Evolutionary conservation across 2,329 filamentous ascomycete species (phyloP), one percentile per base, ranked within the genome.

Genomic region (Xylariaceae sp.): DNA sequence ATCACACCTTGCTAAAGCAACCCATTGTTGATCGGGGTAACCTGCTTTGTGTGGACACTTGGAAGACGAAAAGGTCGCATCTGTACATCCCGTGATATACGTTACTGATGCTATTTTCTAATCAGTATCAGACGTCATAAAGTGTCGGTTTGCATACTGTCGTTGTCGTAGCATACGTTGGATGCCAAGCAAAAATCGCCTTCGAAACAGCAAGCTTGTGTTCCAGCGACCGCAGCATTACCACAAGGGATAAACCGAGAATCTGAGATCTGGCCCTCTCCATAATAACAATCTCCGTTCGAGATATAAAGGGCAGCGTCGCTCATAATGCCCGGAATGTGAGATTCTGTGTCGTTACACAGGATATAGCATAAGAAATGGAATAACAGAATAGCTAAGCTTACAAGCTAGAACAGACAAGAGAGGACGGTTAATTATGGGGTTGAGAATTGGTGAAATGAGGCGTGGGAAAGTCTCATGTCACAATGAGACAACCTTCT

Each of bases 21-120:
- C 62, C 50, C 61, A 66, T 24, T 63, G 58, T 20, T 66, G 61
- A 27, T 63, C 52, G 6, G 57, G 61, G 33, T 62, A 65, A 8
- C 57, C 63, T 15, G 58, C 53, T 32, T 65, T 65, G 42, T 64
- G 57, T 11, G 60, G 57, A 42, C 61, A 64, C 26, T 63, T 59
- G 15, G 55, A 50, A 2, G 61, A 60, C 3, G 52, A 61, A 30
- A 58, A 65, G 1, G 59, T 64, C 15, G 58, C 41, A 51, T 66
- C 62, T 11, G 64, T 66, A 30, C 64, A 66, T 3, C 62, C 62
- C 2, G 62, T 54, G 11, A 66, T 57, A 36, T 66, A 66, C 1
- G 62, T 66, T 29, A 66, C 64, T 27, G 57, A 55, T 10, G 55
- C 64, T 66, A 32, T 53, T n/a, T 44, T 29, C 16, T 21, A 9